A percentile compares a stretch with the other conserved stretches of the same genome.
Evolutionary conservation across 1,284 basidiomycete species (phyloP).

Genomic region (Testicularia cyperi): DNA sequence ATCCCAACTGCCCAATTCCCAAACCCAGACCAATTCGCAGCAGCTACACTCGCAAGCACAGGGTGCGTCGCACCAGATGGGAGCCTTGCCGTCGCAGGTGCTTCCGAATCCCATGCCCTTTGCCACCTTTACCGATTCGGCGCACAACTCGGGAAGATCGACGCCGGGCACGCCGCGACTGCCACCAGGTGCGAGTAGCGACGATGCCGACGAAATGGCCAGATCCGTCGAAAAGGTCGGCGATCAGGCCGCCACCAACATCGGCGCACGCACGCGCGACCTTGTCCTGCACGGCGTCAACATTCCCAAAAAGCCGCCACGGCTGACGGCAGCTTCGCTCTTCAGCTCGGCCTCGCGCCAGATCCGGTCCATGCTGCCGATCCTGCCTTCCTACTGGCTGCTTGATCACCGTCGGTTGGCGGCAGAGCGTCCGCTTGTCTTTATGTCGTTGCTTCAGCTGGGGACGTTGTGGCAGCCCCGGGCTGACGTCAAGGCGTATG

Average conservation of each 20-base stretch:
- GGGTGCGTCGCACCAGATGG: background rate
- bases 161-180: slow-evolving; percentile 25
- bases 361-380: slow-evolving; percentile 17
- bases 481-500: slow-evolving; percentile 33
- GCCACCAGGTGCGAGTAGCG: slow-evolving; percentile 3
- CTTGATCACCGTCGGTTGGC: slow-evolving; percentile 27
- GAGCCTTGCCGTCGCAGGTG: slow-evolving; percentile 1
- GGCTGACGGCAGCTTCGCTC: slow-evolving; percentile 29
- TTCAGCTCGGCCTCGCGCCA: slow-evolving; percentile 30
- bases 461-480: slow-evolving; percentile 34
- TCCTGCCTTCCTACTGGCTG: slow-evolving; percentile 31
- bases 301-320: slow-evolving; percentile 37
- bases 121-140: slow-evolving; percentile 26
- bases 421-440: slow-evolving; percentile 27
- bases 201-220: slow-evolving; percentile 31
- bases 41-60: background rate
- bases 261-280: slow-evolving; percentile 31
- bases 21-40: slow-evolving; percentile 4
- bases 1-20: slow-evolving; percentile 1
- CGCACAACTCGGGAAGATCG: slow-evolving; percentile 24
- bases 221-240: slow-evolving; percentile 32
- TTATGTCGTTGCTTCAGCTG: slow-evolving; percentile 22
- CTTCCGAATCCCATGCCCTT: slow-evolving; percentile 19
- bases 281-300: slow-evolving; percentile 40
- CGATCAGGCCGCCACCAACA: slow-evolving; percentile 32